Conservation (phyloP, 2,329 filamentous ascomycete species). For the Penicillium sp. region DNA sequence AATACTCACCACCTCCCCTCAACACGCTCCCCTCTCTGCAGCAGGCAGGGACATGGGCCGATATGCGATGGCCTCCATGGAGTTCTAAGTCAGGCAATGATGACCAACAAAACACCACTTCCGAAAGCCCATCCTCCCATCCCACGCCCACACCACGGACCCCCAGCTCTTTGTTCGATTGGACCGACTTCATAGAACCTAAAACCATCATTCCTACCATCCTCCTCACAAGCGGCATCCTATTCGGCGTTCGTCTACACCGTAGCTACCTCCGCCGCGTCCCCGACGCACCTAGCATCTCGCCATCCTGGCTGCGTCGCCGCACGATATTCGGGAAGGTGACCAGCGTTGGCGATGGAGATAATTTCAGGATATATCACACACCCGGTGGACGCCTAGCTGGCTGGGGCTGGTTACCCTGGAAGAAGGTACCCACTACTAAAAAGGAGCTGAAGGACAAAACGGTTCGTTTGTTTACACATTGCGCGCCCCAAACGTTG, state of each 20-base stretch:
- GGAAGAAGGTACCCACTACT: conserved; percentile 68
- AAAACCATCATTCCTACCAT: conserved; percentile 39
- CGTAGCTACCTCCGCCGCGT: conserved; percentile 75
- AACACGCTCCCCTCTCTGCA: not conserved
- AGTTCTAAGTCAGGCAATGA: conserved; percentile 35
- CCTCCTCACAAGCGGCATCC: conserved; percentile 40
- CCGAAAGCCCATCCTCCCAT: conserved; percentile 17
- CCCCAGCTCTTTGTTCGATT: conserved; percentile 46
- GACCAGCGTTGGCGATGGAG: conserved; percentile 92
- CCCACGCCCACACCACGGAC: conserved; percentile 28
- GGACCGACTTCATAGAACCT: conserved; percentile 39
- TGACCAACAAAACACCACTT: conserved; percentile 17
- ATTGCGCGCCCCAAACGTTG: not conserved
- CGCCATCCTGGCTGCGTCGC: conserved; percentile 70
- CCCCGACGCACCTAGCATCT: conserved; percentile 73
- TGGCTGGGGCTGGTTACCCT: conserved; percentile 88
- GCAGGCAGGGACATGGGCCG: not conserved
- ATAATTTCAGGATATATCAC: conserved; percentile 93
- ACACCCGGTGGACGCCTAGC: conserved; percentile 84
- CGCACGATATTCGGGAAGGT: conserved; percentile 81
- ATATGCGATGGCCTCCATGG: conserved; percentile 54
- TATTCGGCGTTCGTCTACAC: conserved; percentile 37
- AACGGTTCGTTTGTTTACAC: conserved; percentile 60
- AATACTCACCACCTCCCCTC: not conserved
- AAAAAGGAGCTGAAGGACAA: conserved; percentile 71